Base-by-base conservation (phyloP, 305 asterid genomes). In the Petunia hybrid region DNA sequence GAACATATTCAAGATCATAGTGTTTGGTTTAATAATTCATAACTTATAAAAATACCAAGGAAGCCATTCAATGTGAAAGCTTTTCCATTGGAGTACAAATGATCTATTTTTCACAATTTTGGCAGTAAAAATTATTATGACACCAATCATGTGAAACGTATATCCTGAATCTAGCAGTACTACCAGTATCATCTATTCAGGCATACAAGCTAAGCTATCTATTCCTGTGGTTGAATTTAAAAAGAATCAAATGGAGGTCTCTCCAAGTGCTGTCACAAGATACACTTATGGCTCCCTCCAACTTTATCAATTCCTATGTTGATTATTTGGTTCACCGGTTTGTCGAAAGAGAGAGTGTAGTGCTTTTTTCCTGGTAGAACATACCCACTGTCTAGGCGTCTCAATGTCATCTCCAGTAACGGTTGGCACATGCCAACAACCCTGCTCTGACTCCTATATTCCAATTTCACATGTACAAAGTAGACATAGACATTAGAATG, bases 391-490 rank as follows among this genome's bases (percentile, higher is more conserved):
- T 76, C 97, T 87, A 1, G 97, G 97, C 63, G 83, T 80, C 86
- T 91, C 99, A 68, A 92, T 87, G 85, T 93, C 98, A 41, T 97
- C 99, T 83, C 97, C 98, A 0, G 62, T 90, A 31, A 90, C 89
- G 0, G 97, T 91, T 48, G 99, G 99, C 80, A 94, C 70, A 55
- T 94, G 99, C 99, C 98, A 97, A 82, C 88, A 84, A 59, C 97
- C 99, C 77, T 84, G 85, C 84, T 90, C 95, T 4, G 99, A 94
- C 82, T 97, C 98, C 99, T 94, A 91, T 78, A 82, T 85, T 83
- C 63, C 42, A 64, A 66, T 40, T 55, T 40, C 76, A 69, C 57
- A 69, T 4, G n/a, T 4, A 16, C 59, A 43, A 43, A 69, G 57
- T 69, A 48, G 16, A 69, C n/a, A n/a, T 69, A 16, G 39, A 42